Conservation (phyloP, 1,284 basidiomycete genomes). For the Irpex sp. region DNA sequence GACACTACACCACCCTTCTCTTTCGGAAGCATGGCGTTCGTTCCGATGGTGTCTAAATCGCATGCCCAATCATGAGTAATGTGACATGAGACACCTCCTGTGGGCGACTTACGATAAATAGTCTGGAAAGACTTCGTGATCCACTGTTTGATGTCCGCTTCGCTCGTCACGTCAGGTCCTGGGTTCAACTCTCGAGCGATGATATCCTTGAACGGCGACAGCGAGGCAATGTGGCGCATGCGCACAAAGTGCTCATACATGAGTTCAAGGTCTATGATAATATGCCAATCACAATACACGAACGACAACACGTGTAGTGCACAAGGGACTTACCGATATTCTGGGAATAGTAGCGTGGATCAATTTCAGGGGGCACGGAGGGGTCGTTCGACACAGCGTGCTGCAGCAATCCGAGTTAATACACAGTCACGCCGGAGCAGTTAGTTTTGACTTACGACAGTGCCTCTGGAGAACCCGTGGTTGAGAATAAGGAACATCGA, state of each 20-base stretch:
- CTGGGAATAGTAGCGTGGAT: constrained; percentile 46
- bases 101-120: neutral
- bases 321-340: constrained; percentile 34
- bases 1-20: constrained; percentile 43
- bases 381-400: constrained; percentile 39
- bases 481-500: constrained; percentile 27
- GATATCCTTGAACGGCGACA: constrained; percentile 7
- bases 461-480: constrained; percentile 27
- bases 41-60: constrained; percentile 16
- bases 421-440: neutral
- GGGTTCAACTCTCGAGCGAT: constrained; percentile 8
- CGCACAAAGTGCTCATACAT: constrained; percentile 50
- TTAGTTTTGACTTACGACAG: constrained; percentile 28
- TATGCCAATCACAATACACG: neutral
- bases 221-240: constrained; percentile 6
- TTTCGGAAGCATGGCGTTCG: constrained; percentile 40
- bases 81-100: neutral
- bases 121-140: neutral
- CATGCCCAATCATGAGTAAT: neutral
- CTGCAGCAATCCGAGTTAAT: constrained; percentile 14
- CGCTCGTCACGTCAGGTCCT: constrained; percentile 4
- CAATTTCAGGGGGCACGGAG: constrained; percentile 35
- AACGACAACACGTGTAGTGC: neutral
- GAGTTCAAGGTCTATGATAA: constrained; percentile 32
- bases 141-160: constrained; percentile 5